Evolutionary conservation across 139 green algal genomes (phyloP).

Genomic region (Micractinium sp.): DNA sequence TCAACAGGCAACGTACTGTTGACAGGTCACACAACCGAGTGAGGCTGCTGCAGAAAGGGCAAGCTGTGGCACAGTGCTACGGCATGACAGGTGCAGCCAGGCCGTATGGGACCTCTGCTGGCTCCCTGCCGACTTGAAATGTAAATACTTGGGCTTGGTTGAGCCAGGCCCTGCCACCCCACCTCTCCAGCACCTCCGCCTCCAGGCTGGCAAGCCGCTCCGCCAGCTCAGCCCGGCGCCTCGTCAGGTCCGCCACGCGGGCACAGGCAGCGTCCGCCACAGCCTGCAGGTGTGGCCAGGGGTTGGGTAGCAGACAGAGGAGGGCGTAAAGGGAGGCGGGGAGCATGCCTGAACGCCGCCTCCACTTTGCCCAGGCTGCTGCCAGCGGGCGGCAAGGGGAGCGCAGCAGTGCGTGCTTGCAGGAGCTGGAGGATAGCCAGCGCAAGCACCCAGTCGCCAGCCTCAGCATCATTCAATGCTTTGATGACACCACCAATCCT

Average conservation of each 20-base stretch:
- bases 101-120: not conserved
- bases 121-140: not conserved
- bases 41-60: not conserved
- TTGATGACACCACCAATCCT: too few relatives aligned
- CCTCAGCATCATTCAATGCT: too few relatives aligned
- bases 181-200: not conserved
- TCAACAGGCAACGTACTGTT: not conserved
- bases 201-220: not conserved
- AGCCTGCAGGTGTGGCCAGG: not conserved
- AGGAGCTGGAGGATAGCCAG: too few relatives aligned
- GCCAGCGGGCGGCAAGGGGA: too few relatives aligned
- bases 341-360: too few relatives aligned
- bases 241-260: not conserved
- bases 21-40: not conserved
- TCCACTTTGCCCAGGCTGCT: too few relatives aligned
- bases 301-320: not conserved
- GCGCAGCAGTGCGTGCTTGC: too few relatives aligned
- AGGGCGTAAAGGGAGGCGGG: too few relatives aligned
- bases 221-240: slow-evolving; percentile 7
- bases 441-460: too few relatives aligned
- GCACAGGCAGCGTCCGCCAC: not conserved
- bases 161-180: not conserved
- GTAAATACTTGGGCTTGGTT: too few relatives aligned
- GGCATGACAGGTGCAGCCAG: too few relatives aligned
- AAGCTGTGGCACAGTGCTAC: not conserved